phyloP scores from a whole-genome alignment of 129 eudicot species.

The Flaveria ramosissima region DNA sequence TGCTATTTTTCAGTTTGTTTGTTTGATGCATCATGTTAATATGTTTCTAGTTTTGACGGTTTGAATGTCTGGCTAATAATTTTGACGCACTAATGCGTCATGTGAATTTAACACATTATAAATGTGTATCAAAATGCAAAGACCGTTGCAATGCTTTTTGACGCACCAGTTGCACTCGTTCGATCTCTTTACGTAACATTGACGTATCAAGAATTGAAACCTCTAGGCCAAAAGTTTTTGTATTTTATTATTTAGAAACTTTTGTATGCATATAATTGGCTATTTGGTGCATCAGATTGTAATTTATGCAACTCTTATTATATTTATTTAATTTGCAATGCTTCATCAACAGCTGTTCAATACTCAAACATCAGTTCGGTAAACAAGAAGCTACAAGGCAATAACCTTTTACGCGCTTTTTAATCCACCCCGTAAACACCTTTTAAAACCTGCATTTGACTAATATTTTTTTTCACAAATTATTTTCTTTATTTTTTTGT shows the following conservation, averaged over 20 bases:
- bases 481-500: too few species aligned
- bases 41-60: too few species aligned
- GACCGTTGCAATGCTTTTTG: too few species aligned
- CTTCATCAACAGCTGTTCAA: constrained; percentile 17
- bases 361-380: constrained; percentile 20
- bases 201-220: background rate
- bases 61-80: too few species aligned
- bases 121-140: too few species aligned
- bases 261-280: background rate
- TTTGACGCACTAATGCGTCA: too few species aligned
- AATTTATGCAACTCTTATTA: background rate
- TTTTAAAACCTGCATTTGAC: background rate
- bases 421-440: constrained; percentile 12
- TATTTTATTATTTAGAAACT: background rate
- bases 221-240: too few species aligned
- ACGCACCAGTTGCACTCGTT: too few species aligned
- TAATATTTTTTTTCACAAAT: too few species aligned
- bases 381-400: constrained; percentile 19
- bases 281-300: background rate
- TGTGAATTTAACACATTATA: too few species aligned
- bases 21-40: too few species aligned
- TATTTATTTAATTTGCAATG: background rate
- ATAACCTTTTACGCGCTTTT: constrained; percentile 20
- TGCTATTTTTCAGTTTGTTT: background rate
- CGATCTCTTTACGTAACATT: too few species aligned